These are phyloP conservation scores for Pyricularia grisea DNA, from an alignment of 2,329 filamentous ascomycete species.

Conservation along the genomic window DNA sequence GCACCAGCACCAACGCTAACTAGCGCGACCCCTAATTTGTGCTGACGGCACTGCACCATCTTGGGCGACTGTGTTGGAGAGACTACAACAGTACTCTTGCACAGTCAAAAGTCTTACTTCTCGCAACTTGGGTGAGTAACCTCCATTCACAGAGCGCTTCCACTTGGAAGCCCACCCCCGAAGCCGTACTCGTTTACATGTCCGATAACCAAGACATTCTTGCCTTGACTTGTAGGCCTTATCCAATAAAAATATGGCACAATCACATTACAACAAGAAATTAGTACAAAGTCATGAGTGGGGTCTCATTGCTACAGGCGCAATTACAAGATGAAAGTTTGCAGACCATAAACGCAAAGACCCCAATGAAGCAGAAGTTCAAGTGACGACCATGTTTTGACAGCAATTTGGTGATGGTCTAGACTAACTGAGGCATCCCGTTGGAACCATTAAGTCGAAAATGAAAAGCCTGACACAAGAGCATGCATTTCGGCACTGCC, in stretches of 20 bases:
- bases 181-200: too few species aligned
- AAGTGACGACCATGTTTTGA: background rate
- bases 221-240: background rate
- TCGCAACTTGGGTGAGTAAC: background rate
- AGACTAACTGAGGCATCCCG: background rate
- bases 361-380: background rate
- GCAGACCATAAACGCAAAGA: background rate
- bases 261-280: background rate
- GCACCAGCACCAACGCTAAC: background rate
- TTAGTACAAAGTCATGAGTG: background rate
- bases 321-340: background rate
- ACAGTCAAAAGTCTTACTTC: background rate
- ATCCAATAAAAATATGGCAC: background rate
- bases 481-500: background rate
- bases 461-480: background rate
- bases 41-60: background rate
- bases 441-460: background rate
- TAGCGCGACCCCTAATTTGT: background rate
- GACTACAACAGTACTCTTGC: background rate
- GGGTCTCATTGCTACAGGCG: background rate
- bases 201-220: background rate
- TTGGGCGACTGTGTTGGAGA: background rate
- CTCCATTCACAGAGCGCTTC: background rate
- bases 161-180: background rate
- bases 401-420: conserved; percentile 1